Evolutionary conservation across 371 early-diverging fungal species (phyloP).

Genomic region (Rhizopus delemar): DNA sequence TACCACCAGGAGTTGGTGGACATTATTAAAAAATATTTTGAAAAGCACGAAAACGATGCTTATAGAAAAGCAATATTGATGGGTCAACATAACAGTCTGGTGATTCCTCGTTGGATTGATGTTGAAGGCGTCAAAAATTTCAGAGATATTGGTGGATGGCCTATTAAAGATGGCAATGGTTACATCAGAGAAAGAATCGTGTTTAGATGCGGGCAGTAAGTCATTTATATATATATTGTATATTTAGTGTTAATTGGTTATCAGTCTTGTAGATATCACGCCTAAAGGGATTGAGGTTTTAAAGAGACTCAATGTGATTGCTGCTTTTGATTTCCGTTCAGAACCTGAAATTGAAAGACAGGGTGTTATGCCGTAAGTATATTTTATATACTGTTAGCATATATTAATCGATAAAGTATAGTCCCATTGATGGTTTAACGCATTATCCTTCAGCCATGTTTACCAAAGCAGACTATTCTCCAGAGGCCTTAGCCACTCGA

Average conservation of each 20-base stretch:
- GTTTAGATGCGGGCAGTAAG: conserved; percentile 55
- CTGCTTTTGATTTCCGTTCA: conserved; percentile 61
- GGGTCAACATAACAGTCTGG: conserved; percentile 33
- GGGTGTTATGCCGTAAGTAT: conserved; percentile 46
- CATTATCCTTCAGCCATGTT: conserved; percentile 61
- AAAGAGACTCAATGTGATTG: conserved; percentile 48
- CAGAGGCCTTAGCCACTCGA: conserved; percentile 59
- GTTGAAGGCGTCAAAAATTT: conserved; percentile 63
- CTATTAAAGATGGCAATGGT: conserved; percentile 39
- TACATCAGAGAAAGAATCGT: conserved; percentile 47
- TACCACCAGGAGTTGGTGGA: conserved; percentile 39
- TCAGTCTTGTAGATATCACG: conserved; percentile 50
- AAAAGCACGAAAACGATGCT: conserved; percentile 43
- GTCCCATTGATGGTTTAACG: conserved; percentile 34
- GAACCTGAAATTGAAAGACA: conserved; percentile 52
- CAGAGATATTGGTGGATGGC: conserved; percentile 59
- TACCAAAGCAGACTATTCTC: conserved; percentile 60
- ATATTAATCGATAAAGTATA: conserved; percentile 8
- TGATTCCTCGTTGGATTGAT: conserved; percentile 47
- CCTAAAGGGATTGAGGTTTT: conserved; percentile 50
- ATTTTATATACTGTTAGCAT: background rate
- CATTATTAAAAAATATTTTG: conserved; percentile 35
- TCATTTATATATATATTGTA: background rate
- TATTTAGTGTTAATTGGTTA: background rate
- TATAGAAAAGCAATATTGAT: conserved; percentile 45